Base-by-base conservation (phyloP, 1,139 yeast species). In the Suhomyces bokatorum region DNA sequence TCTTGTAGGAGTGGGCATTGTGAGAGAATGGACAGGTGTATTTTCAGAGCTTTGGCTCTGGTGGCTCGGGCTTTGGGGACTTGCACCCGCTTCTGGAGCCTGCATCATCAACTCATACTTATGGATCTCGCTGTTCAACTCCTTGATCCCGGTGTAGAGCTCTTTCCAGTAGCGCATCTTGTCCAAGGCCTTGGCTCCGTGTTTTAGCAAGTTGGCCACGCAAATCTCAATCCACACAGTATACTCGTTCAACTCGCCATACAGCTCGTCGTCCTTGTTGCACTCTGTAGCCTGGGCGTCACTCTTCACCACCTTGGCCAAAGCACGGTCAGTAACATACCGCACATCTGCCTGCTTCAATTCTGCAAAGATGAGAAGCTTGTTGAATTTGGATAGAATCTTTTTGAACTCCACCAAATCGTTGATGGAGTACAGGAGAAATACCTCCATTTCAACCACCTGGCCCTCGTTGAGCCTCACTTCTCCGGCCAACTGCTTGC, bases 101-200 rank as follows among this genome's bases (percentile, higher is more conserved):
- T 37, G 41, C 27, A 40, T 30, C 6, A 33, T 52, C 37, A 49
- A 54, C 45, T 67, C 73, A 39, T 57, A 62, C 36, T 55, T 59
- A 33, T 47, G 56, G 34, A 73, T 52, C 37, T 72, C 77, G 16
- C 49, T 50, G 47, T 70, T 70, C 32, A 67, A 51, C 13, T 54
- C 60, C 28, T 57, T 55, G 34, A 73, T 69, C 13, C 54, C 55
- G 11, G 49, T 53, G 52, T 69, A 69, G 1, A 73, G 47, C 37
- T 66, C 73, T 66, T 79, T 76, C 90, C 90, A 85, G 20, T 55
- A 58, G n/a, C 64, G 59, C 6, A 83, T 62, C 14, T 63, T 69
- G 11, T 60, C 63, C 9, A 77, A 47, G 7, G 81, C 56, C 26
- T 58, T 61, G 11, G 63, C 59, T n/a, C 80, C 69, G 36, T 70